Conservation (phyloP, 306 rosid genomes). For the Purshia tridentata region DNA sequence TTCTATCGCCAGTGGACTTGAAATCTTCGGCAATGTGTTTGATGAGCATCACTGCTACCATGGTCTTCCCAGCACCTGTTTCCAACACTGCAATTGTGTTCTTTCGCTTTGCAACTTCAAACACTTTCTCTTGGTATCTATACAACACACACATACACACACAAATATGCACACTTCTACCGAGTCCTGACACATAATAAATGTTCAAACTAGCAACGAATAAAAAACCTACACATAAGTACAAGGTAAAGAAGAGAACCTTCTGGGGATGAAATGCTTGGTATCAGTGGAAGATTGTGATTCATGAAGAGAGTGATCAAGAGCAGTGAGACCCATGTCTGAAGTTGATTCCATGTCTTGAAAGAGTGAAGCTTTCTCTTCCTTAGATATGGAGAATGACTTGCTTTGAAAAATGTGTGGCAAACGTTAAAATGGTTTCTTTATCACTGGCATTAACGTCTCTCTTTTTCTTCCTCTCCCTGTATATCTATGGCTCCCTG, state of each 20-base stretch:
- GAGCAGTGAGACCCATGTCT: background rate
- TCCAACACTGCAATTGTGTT: slow-evolving; percentile 82
- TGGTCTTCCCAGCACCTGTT: slow-evolving; percentile 78
- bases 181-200: background rate
- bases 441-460: background rate
- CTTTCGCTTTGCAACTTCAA: slow-evolving; percentile 58
- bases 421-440: background rate
- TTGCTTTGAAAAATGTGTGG: background rate
- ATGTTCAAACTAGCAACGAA: background rate
- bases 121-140: slow-evolving; percentile 69
- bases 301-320: slow-evolving; percentile 14
- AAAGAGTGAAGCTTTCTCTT: background rate
- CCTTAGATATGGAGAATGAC: background rate
- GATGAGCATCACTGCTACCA: slow-evolving; percentile 84
- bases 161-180: background rate
- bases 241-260: slow-evolving; percentile 35
- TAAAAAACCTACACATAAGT: background rate
- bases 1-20: slow-evolving; percentile 41
- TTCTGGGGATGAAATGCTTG: slow-evolving; percentile 49
- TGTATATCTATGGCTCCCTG: too few relatives aligned
- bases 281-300: slow-evolving; percentile 16
- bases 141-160: background rate
- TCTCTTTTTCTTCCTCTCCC: too few relatives aligned
- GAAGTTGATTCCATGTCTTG: background rate
- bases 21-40: slow-evolving; percentile 43